These are phyloP conservation scores for Alternaria postmessia DNA, from an alignment of 2,329 filamentous ascomycete species.

Conservation along the genomic window DNA sequence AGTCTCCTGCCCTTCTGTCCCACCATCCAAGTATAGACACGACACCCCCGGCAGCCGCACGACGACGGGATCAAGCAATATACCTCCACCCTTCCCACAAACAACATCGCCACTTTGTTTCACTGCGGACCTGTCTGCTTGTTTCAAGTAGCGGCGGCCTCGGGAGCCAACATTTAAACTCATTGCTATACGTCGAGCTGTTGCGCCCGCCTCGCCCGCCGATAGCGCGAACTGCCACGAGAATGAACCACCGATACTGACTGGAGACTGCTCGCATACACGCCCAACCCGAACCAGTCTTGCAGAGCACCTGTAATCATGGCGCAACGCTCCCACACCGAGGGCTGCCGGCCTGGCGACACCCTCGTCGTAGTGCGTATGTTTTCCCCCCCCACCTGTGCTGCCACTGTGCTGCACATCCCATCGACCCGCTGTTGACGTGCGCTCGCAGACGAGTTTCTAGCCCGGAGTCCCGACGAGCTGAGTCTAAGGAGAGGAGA, in stretches of 20 bases:
- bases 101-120: not conserved
- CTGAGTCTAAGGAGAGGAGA: slow-evolving; percentile 86
- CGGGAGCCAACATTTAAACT: slow-evolving; percentile 7
- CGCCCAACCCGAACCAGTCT: slow-evolving; percentile 12
- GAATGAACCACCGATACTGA: slow-evolving; percentile 20
- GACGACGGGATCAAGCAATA: slow-evolving; percentile 6
- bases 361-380: slow-evolving; percentile 76
- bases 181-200: not conserved
- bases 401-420: not conserved
- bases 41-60: slow-evolving; percentile 6
- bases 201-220: slow-evolving; percentile 20
- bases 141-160: slow-evolving; percentile 7
- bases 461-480: slow-evolving; percentile 90
- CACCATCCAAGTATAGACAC: slow-evolving; percentile 13
- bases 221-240: slow-evolving; percentile 20
- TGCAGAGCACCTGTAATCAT: slow-evolving; percentile 27
- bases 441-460: slow-evolving; percentile 77
- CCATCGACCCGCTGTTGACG: slow-evolving; percentile 14
- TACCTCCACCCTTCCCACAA: not conserved
- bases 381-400: slow-evolving; percentile 45
- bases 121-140: not conserved
- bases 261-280: slow-evolving; percentile 25
- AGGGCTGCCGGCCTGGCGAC: slow-evolving; percentile 69
- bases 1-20: slow-evolving; percentile 2
- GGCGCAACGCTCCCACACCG: slow-evolving; percentile 49